Evolutionary conservation across 2,329 filamentous ascomycete species (phyloP).

Genomic region (Xylaria sp.): DNA sequence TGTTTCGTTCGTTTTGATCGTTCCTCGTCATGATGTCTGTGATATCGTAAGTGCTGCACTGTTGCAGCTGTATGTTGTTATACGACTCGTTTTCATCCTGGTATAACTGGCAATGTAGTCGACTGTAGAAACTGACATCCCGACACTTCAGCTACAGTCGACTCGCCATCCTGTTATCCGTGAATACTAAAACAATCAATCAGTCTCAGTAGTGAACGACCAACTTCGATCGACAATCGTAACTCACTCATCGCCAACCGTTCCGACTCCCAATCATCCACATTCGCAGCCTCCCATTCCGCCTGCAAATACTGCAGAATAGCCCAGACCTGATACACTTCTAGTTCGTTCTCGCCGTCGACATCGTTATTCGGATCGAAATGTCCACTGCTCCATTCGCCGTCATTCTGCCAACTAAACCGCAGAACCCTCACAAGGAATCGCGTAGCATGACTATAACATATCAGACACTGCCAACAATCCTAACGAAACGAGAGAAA

Average conservation of each 20-base stretch:
- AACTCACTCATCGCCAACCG: slow-evolving; percentile 7
- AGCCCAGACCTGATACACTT: slow-evolving; percentile 30
- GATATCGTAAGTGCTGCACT: no score
- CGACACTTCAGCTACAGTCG: not conserved
- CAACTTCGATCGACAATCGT: not conserved
- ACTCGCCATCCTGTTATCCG: not conserved
- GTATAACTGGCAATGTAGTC: no score
- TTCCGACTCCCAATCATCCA: slow-evolving; percentile 24
- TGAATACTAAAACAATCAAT: not conserved
- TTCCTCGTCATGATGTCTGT: no score
- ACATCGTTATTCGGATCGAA: slow-evolving; percentile 24
- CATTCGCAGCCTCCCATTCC: slow-evolving; percentile 29
- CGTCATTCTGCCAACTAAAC: slow-evolving; percentile 27
- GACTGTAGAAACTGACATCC: no score
- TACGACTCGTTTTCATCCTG: no score
- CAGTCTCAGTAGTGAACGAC: no score
- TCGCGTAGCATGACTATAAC: slow-evolving; percentile 23
- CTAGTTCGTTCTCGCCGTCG: slow-evolving; percentile 23
- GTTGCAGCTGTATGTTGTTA: no score
- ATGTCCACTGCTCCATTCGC: slow-evolving; percentile 25
- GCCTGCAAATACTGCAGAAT: slow-evolving; percentile 28
- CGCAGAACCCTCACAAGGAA: slow-evolving; percentile 28
- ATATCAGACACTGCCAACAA: not conserved
- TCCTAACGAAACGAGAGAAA: not conserved
- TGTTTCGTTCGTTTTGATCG: no score